These are phyloP conservation scores for Protostelium mycophagum DNA, from an alignment of 78 protist genomes.

Conservation along the genomic window DNA sequence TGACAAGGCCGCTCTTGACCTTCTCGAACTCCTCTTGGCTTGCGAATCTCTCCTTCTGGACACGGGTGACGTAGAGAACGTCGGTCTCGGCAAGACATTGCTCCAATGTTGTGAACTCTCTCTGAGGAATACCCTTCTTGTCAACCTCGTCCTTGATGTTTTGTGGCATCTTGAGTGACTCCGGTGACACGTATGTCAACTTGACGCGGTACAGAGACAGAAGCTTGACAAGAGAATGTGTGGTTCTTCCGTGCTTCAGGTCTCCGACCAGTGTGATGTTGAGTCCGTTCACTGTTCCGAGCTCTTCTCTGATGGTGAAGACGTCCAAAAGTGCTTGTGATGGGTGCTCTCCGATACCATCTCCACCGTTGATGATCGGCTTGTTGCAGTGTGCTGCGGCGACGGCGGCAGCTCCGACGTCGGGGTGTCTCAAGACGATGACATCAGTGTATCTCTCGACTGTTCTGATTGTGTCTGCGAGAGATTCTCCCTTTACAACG, in stretches of 20 bases:
- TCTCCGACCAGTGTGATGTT: constrained; percentile 85
- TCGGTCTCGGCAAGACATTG: constrained; percentile 63
- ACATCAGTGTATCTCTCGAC: constrained; percentile 85
- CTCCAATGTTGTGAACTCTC: constrained; percentile 1
- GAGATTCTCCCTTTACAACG: constrained; percentile 87
- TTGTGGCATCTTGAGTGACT: constrained; percentile 59
- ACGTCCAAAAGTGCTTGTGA: constrained; percentile 90
- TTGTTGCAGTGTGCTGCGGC: constrained; percentile 56
- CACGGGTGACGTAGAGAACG: constrained; percentile 89
- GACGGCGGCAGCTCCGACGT: constrained; percentile 46
- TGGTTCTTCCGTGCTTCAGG: constrained; percentile 81
- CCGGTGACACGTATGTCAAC: constrained; percentile 70
- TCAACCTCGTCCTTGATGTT: constrained; percentile 36
- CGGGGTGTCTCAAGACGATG: constrained; percentile 89
- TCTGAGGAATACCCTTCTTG: constrained; percentile 33
- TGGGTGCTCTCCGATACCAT: constrained; percentile 96
- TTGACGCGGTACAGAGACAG: constrained; percentile 56
- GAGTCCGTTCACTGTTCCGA: constrained; percentile 87
- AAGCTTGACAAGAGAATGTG: constrained; percentile 72
- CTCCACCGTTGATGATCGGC: constrained; percentile 94
- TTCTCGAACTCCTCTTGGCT: constrained; percentile 41
- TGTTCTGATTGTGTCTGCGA: constrained; percentile 78
- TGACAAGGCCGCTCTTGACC: constrained; percentile 17
- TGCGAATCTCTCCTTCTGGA: constrained; percentile 87
- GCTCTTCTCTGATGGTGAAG: constrained; percentile 88